Base-by-base conservation (phyloP, 2,329 filamentous ascomycete genomes). In the Hymenoscyphus albidus region DNA sequence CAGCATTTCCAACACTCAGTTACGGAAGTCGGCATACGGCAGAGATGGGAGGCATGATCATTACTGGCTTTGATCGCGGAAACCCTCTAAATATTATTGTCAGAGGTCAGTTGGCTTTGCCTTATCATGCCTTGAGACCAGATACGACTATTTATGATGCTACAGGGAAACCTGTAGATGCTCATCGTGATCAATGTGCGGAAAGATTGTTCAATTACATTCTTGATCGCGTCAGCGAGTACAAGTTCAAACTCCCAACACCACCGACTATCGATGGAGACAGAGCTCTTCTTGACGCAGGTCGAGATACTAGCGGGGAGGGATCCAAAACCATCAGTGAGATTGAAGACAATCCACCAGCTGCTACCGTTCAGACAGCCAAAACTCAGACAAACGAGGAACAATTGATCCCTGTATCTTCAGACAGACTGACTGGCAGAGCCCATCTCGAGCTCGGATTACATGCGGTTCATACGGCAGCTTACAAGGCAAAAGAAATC, bases 41-140 rank as follows among this genome's bases (percentile, higher is more conserved):
- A 39, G 95, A 99, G 76, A 96, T 97, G 88, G 95, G 95, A 35
- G 95, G 94, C 63, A 97, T 99, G 83, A 98, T 99, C 66, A 93
- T 99, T 67, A 97, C 96, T 40, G 95, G 95, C 0, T 99, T 98
- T 75, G 93, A 98, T 70, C 87, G 92, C 69, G 96, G 96, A 18
- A 99, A 99, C 72, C 95, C 95, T 5, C 80, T 99, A 71, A 96
- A 97, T 75, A 86, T 93, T 59, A 87, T 99, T 65, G 88, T 99
- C 64, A 88, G 95, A 70, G 93, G 92, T 16, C 96, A 99, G 77
- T 83, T 99, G 59, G 91, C 90, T 32, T 83, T 99, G 22, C 88
- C 88, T 16, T 97, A 96, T 75, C 92, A 97, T 76, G 82, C 89
- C 31, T 81, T 99, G 66, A 88, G 88, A 69, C 81, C 86, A n/a